Evolutionary conservation across 2,329 filamentous ascomycete species (phyloP), one percentile per base, ranked within the genome.

Genomic region (Botrytis hyacinthi): DNA sequence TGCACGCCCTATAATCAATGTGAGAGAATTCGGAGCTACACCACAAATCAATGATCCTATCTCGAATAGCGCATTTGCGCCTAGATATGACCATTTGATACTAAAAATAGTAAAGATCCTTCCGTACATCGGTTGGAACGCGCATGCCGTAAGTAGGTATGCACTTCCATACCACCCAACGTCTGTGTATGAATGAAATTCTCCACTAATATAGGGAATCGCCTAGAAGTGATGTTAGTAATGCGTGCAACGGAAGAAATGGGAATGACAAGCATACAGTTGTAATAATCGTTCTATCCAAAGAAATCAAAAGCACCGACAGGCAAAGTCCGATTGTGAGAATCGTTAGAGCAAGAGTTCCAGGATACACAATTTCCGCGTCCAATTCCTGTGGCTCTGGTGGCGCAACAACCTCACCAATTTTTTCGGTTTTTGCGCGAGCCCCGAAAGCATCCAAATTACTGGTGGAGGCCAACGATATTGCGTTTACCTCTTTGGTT

Each of bases 1-100:
- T 0, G 87, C 87, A 77, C 90, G 83, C 26, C 88, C 89, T 8
- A 85, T 86, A 73, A 92, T 86, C 57, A 92, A 83, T 87, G 91
- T 90, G 46, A 86, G 83, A 76, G 91, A 87, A 76, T 85, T 89
- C 70, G 84, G 84, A 10, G 88, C 83, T 37, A 90, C 77, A 1
- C 85, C 90, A 57, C 88, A 88, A 37, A 92, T 83, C 70, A 91
- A 80, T 42, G 87, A 79, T 81, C 16, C 78, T 71, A 63, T 40
- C 44, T 48, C 60, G 51, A 71, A 76, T 10, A 74, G 16, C n/a
- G 61, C 61, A 26, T 71, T 63, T 10, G 68, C 71, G 16, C 68
- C 48, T 3, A 74, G 46, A 54, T 73, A 44, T 22, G 65, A 59
- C 44, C 57, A 32, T 51, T 71, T 57, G 29, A 57, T 37, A 44